These are phyloP conservation scores for Podila epigama DNA, from an alignment of 192 early-diverging fungal genomes.

Conservation along the genomic window DNA sequence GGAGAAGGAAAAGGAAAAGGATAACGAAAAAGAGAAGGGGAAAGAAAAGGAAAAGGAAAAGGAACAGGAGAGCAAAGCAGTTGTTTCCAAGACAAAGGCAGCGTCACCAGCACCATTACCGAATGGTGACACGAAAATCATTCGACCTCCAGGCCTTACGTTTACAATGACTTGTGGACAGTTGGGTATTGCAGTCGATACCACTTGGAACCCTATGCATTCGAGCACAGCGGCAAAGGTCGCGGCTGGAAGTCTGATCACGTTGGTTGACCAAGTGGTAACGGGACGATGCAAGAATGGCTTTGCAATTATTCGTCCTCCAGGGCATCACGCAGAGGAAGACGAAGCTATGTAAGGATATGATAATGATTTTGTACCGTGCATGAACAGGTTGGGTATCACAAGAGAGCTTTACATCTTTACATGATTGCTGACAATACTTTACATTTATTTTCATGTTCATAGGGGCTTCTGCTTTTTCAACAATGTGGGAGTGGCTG, in stretches of 20 bases:
- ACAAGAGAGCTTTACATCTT: too few species aligned
- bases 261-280: slow-evolving; percentile 64
- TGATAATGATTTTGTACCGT: neutral
- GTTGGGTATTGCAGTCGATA: slow-evolving; percentile 55
- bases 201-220: slow-evolving; percentile 46
- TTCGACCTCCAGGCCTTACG: slow-evolving; percentile 49
- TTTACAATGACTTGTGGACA: slow-evolving; percentile 62
- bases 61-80: neutral
- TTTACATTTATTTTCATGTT: neutral
- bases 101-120: slow-evolving; percentile 27
- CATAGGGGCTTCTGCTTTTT: slow-evolving; percentile 78
- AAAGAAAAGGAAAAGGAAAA: neutral
- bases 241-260: slow-evolving; percentile 61
- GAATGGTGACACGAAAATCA: slow-evolving; percentile 4
- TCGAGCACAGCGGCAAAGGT: slow-evolving; percentile 53
- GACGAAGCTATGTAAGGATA: slow-evolving; percentile 57
- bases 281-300: slow-evolving; percentile 66
- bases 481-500: slow-evolving; percentile 83
- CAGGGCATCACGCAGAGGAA: slow-evolving; percentile 84
- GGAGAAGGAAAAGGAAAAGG: slow-evolving; percentile 18
- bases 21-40: neutral
- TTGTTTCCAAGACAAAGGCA: slow-evolving; percentile 19
- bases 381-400: too few species aligned
- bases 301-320: slow-evolving; percentile 76
- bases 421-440: neutral